phyloP scores from a whole-genome alignment of 768 basidiomycete species.

The Pholiota conissans region DNA sequence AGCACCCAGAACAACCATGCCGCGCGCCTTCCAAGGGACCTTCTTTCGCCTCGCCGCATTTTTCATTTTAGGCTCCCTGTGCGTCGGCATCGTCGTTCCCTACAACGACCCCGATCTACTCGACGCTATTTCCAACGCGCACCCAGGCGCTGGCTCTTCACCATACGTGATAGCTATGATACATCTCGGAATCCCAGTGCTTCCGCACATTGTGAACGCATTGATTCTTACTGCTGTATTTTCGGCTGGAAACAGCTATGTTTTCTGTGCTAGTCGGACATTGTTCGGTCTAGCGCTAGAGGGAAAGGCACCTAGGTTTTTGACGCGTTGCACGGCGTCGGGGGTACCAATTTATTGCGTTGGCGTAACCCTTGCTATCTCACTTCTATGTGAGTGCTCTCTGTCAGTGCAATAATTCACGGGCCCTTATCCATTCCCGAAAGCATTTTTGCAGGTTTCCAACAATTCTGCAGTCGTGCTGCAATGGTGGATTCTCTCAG shows the following conservation, averaged over 20 bases:
- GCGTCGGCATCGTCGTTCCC: conserved; percentile 78
- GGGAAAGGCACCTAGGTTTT: conserved; percentile 54
- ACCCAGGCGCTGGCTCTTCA: conserved; percentile 58
- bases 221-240: conserved; percentile 66
- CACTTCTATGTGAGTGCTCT: conserved; percentile 32
- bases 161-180: conserved; percentile 88
- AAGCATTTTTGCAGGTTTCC: conserved; percentile 52
- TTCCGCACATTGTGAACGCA: conserved; percentile 75
- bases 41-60: conserved; percentile 79
- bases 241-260: conserved; percentile 71
- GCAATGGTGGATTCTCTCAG: conserved; percentile 35
- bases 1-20: conserved; percentile 69
- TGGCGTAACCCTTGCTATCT: conserved; percentile 37
- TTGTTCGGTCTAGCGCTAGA: conserved; percentile 58
- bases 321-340: conserved; percentile 50
- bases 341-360: conserved; percentile 64
- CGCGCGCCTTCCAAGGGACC: conserved; percentile 71
- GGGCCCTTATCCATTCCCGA: not conserved
- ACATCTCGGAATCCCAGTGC: conserved; percentile 60
- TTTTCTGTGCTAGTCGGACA: conserved; percentile 59
- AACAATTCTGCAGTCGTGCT: conserved; percentile 47
- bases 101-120: conserved; percentile 64
- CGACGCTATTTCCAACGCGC: conserved; percentile 53
- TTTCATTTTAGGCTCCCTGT: conserved; percentile 71
- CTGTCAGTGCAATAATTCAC: not conserved